These are phyloP conservation scores for Diplodia mutila DNA, from an alignment of 2,329 filamentous ascomycete genomes.

Conservation along the genomic window DNA sequence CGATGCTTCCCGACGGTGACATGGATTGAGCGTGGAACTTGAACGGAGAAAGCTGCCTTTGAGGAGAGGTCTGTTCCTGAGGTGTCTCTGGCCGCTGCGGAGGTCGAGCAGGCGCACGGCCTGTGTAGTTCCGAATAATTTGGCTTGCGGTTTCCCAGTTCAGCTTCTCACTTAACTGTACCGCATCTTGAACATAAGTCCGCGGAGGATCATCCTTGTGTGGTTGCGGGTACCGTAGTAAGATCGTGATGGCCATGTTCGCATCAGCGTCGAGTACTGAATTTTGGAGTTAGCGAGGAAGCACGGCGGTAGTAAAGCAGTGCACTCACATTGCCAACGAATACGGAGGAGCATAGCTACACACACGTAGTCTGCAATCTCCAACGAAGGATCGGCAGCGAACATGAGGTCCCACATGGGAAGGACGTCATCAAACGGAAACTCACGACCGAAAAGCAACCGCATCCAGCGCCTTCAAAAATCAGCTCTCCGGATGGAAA, in stretches of 20 bases:
- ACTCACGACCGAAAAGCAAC: slow-evolving; percentile 89
- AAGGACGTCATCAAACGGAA: slow-evolving; percentile 82
- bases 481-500: slow-evolving; percentile 30
- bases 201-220: slow-evolving; percentile 66
- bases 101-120: slow-evolving; percentile 38
- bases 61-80: background rate
- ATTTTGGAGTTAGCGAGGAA: background rate
- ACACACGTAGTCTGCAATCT: slow-evolving; percentile 87
- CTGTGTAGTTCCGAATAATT: slow-evolving; percentile 73
- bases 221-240: slow-evolving; percentile 81
- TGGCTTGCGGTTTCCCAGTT: slow-evolving; percentile 63
- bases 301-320: background rate
- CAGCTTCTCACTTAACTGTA: slow-evolving; percentile 71
- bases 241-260: slow-evolving; percentile 76
- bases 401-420: slow-evolving; percentile 90
- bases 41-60: slow-evolving; percentile 34
- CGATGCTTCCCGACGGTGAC: slow-evolving; percentile 54
- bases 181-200: slow-evolving; percentile 83
- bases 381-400: slow-evolving; percentile 77
- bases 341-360: slow-evolving; percentile 92
- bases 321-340: slow-evolving; percentile 78
- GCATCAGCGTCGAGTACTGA: slow-evolving; percentile 85
- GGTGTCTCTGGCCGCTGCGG: slow-evolving; percentile 31
- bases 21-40: slow-evolving; percentile 36
- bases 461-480: slow-evolving; percentile 80